Conservation (phyloP, 2,329 filamentous ascomycete genomes). For the Colletotrichum acutatum region DNA sequence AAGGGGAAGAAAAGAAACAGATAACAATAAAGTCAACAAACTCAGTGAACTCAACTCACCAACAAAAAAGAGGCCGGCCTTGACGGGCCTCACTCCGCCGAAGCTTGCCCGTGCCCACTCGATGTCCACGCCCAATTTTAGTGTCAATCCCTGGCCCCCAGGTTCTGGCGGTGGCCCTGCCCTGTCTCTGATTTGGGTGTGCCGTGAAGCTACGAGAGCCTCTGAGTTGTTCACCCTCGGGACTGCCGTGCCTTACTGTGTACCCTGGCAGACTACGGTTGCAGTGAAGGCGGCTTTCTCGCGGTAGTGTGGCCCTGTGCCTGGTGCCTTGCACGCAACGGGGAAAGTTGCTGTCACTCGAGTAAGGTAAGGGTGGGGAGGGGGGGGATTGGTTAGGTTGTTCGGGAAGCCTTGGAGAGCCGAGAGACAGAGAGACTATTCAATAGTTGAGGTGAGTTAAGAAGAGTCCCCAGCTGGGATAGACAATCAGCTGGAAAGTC, state of each 20-base stretch:
- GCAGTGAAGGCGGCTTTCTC: background rate
- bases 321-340: constrained; percentile 21
- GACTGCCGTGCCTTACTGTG: constrained; percentile 7
- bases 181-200: background rate
- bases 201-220: background rate
- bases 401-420: background rate
- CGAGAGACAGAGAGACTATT: background rate
- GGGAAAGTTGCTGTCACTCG: background rate
- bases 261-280: background rate
- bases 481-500: background rate
- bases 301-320: background rate
- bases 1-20: too few species aligned
- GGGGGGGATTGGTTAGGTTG: too few species aligned
- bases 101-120: background rate
- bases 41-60: too few species aligned
- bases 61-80: background rate
- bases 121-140: constrained; percentile 1
- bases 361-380: background rate
- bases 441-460: constrained; percentile 18
- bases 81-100: constrained; percentile 10
- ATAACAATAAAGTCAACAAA: too few species aligned
- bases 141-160: background rate
- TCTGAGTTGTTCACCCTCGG: background rate
- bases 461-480: background rate
- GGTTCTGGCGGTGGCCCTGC: constrained; percentile 2